Evolutionary conservation across 192 early-diverging fungal species (phyloP), one percentile per base, ranked within the genome.

Genomic region (Mortierella antarctica): DNA sequence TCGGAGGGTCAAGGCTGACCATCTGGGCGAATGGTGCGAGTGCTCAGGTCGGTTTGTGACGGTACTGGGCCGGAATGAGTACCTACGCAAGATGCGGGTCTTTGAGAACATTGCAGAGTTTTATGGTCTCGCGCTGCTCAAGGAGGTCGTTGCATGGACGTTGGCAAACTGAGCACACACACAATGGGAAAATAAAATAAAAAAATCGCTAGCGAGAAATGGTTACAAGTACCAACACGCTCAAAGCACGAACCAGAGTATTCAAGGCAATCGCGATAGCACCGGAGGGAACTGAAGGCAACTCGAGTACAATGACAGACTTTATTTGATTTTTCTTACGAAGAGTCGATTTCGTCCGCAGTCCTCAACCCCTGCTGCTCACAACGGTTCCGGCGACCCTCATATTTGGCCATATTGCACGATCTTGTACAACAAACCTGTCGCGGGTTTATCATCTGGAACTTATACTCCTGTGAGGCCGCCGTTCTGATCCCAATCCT

Each of bases 1-100:
- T 61, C 85, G 89, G 12, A 71, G 89, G 73, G 90, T 97, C 59
- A 96, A 94, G 63, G 88, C 88, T 12, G 93, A 96, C 55, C 93
- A 96, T 53, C 67, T 98, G 69, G 78, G 88, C 14, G 62, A 86
- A 7, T 86, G 92, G 67, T 98, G 96, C 72, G 80, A 90, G 7
- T 98, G 96, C 68, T 89, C 91, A 0, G 93, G 93, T 31, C 74
- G 84, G 46, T 93, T 92, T 66, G 72, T 74, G 2, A 86, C 85
- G 6, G 84, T 82, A 13, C 71, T 85, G 42, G 72, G 74, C n/a
- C 78, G 87, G 57, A 73, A 70, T 1, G 89, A 89, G 48, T 86
- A 92, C 51, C 46, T 89, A 65, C 42, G 86, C 20, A 89, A 89
- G 70, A 66, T 92, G 54, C 70, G 77, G 9, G 88, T 93, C 5